Evolutionary conservation across 306 rosid genomes (phyloP), one percentile per base, ranked within the genome.

Genomic region (Citrullus amarus): DNA sequence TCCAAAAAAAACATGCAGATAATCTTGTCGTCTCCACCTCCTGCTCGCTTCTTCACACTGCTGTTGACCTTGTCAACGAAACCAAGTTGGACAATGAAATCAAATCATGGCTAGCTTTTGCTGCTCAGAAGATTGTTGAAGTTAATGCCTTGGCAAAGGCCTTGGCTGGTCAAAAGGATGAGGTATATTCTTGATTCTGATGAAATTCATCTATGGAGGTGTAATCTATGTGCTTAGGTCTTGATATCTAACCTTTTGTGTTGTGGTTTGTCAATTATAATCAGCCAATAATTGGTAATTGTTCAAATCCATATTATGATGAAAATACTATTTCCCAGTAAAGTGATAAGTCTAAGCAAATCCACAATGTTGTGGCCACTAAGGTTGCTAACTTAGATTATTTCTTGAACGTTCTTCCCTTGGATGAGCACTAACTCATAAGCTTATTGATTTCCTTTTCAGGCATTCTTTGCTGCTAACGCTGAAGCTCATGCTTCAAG

Each of bases 11-110:
- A 5, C 50, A 66, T 81, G 87, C 82, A 92, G 96, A 87, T 78
- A 85, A 84, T 53, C 68, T 92, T 79, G 92, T 92, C 76, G 96
- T 92, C 74, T 92, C 97, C 77, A 90, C 96, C 7, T 92, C 97
- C 77, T 89, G 92, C 85, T 92, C 97, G 62, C 97, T 92, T 80
- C 97, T 92, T 67, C 97, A 92, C 88, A 92, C 97, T 72, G 96
- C 97, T 18, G 96, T 90, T 82, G 97, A 92, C 86, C 82, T 92
- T 79, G 92, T 86, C 82, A 90, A 92, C 15, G 97, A 92, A 86
- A 87, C 88, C 60, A 89, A 90, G 86, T 83, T 92, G 81, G 93
- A 89, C 73, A 82, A 81, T 67, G 97, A 92, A 81, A 86, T 92
- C 57, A 92, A 90, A 84, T 89, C 96, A 39, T 92, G 97, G 97